Base-by-base conservation (phyloP, 768 basidiomycete genomes). In the Dendrothele bispora region DNA sequence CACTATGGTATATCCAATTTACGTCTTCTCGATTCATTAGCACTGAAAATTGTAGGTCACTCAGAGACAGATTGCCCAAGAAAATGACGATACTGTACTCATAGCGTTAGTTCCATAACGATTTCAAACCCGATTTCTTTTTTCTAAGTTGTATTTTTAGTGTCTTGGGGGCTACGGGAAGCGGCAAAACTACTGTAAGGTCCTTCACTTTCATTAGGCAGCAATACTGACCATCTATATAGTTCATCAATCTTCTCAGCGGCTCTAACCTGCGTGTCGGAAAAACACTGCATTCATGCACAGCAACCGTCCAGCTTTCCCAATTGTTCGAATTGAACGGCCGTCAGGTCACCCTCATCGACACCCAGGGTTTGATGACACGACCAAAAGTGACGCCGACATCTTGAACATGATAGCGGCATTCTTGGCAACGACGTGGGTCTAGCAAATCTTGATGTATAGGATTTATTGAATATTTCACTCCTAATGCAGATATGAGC, bases 191-290 rank as follows among this genome's bases (percentile, higher is more conserved):
- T 12, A 38, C 55, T 14, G 57, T 54, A 17, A 24, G 50, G 43
- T 39, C 29, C 25, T 48, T 12, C 29, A 15, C 8, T 20, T 5
- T 21, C 4, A n/a, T 28, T 14, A 15, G 7, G 17, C 27, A 41
- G 29, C 28, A 39, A 15, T 39, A 24, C n/a, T 30, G 5, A 11
- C 25, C 29, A 8, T n/a, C n/a, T n/a, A n/a, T n/a, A 37, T 50
- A 81, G 81, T 80, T 83, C 46, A 76, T 82, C 58, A 82, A 82
- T 51, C 55, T 71, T 5, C 64, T 72, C 39, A 82, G 79, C 54
- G 77, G 75, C 10, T 77, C 77, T 8, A 57, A 65, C 32, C 55
- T 82, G 18, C 64, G 63, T 12, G 70, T 82, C 14, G 78, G 79
- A 18, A 59, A 56, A 4, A 69, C 70, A 4, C 62, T 80, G 25